Evolutionary conservation across 2,329 filamentous ascomycete genomes (phyloP).

Genomic region (Chalara sp.): DNA sequence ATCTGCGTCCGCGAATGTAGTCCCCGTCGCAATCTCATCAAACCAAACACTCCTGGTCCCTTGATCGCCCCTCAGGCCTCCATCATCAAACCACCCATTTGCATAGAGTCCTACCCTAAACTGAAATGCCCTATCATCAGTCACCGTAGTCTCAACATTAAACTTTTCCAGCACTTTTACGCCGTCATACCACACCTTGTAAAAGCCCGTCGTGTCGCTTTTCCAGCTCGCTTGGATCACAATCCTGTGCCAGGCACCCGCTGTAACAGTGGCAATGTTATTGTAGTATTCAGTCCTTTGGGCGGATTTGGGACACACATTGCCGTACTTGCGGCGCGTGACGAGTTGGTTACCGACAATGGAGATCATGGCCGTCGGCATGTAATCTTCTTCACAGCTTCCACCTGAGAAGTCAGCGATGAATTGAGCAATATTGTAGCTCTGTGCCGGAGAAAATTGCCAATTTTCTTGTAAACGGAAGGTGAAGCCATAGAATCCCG

Average conservation of each 20-base stretch:
- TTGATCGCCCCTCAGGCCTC: slow-evolving; percentile 33
- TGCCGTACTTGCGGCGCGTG: slow-evolving; percentile 35
- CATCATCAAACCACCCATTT: slow-evolving; percentile 41
- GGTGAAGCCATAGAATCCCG: slow-evolving; percentile 42
- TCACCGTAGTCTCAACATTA: slow-evolving; percentile 37
- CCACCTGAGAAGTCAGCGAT: slow-evolving; percentile 40
- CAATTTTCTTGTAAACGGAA: slow-evolving; percentile 41
- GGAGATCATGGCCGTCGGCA: slow-evolving; percentile 43
- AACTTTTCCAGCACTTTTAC: slow-evolving; percentile 34
- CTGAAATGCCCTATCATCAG: slow-evolving; percentile 36
- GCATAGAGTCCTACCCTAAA: slow-evolving; percentile 43
- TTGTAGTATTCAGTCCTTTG: slow-evolving; percentile 28
- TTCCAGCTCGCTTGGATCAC: slow-evolving; percentile 39
- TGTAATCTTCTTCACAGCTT: slow-evolving; percentile 37
- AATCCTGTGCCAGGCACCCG: slow-evolving; percentile 40
- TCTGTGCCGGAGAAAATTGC: slow-evolving; percentile 36
- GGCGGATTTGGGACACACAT: slow-evolving; percentile 23
- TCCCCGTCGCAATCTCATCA: slow-evolving; percentile 40
- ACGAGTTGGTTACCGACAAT: slow-evolving; percentile 35
- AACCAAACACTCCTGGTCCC: slow-evolving; percentile 41
- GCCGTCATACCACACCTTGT: slow-evolving; percentile 42
- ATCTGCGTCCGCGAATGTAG: slow-evolving; percentile 33
- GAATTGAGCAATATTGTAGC: slow-evolving; percentile 44
- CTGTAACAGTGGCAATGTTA: slow-evolving; percentile 32
- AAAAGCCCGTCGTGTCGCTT: slow-evolving; percentile 35